Conservation (phyloP, 495 filamentous ascomycete genomes). For the Schizothecium vesticola region DNA sequence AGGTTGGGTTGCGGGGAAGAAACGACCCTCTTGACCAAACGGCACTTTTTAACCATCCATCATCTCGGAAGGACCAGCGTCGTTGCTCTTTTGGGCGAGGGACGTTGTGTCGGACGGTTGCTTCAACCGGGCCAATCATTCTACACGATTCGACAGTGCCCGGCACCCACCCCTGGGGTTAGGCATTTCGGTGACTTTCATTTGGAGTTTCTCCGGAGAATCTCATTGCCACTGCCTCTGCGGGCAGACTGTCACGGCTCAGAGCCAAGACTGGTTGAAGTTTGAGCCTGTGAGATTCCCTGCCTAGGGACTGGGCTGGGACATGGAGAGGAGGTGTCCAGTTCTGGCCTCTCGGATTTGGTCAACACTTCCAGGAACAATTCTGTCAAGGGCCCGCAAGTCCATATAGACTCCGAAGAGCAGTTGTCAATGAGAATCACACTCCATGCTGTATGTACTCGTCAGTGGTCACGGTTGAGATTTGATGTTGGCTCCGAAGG, state of each 20-base stretch:
- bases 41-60: background rate
- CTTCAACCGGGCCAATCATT: conserved; percentile 15
- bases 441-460: background rate
- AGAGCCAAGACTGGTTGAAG: background rate
- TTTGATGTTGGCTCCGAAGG: background rate
- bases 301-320: background rate
- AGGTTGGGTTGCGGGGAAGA: background rate
- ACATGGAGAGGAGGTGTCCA: background rate
- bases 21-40: conserved; percentile 6
- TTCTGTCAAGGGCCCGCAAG: too few species aligned
- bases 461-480: background rate
- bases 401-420: background rate
- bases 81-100: background rate
- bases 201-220: background rate
- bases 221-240: background rate
- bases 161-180: background rate
- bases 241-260: background rate
- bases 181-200: background rate
- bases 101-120: background rate
- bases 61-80: background rate
- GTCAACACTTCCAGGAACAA: too few species aligned
- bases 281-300: too few species aligned
- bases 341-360: background rate
- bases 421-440: background rate
- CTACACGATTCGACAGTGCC: conserved; percentile 9